These are phyloP conservation scores for Fragaria nilgerrensis DNA, from an alignment of 306 rosid species.

Conservation along the genomic window DNA sequence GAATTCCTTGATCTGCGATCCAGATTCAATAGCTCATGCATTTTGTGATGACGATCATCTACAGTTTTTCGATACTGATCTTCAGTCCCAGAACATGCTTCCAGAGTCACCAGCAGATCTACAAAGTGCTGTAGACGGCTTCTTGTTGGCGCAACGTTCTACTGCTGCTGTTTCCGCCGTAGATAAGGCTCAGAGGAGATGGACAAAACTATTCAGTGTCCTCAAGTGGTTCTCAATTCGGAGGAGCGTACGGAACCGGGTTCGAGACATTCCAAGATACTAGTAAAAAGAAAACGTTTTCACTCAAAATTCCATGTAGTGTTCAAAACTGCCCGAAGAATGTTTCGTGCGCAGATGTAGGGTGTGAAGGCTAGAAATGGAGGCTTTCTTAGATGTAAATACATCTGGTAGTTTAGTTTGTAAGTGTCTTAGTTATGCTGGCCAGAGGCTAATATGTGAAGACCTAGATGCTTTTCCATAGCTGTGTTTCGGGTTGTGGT, in stretches of 20 bases:
- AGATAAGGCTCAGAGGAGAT: slow-evolving; percentile 67
- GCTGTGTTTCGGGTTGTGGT: slow-evolving; percentile 35
- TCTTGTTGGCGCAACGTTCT: slow-evolving; percentile 37
- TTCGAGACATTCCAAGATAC: slow-evolving; percentile 34
- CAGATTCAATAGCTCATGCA: slow-evolving; percentile 56
- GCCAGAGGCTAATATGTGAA: slow-evolving; percentile 41
- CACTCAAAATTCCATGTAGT: slow-evolving; percentile 27
- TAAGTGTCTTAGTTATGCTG: slow-evolving; percentile 20
- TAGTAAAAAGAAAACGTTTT: background rate
- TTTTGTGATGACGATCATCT: slow-evolving; percentile 63
- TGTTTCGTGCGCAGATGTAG: slow-evolving; percentile 30
- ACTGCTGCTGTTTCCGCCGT: slow-evolving; percentile 27
- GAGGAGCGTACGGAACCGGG: slow-evolving; percentile 30
- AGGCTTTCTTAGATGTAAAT: slow-evolving; percentile 47
- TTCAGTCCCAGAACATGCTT: slow-evolving; percentile 46
- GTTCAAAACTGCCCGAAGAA: slow-evolving; percentile 30
- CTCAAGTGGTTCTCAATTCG: slow-evolving; percentile 72
- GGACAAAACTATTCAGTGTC: slow-evolving; percentile 78
- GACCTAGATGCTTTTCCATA: slow-evolving; percentile 19
- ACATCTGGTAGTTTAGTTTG: slow-evolving; percentile 30
- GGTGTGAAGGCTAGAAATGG: slow-evolving; percentile 14
- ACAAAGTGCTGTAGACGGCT: slow-evolving; percentile 55
- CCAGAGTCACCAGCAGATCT: slow-evolving; percentile 51
- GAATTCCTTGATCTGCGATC: slow-evolving; percentile 59
- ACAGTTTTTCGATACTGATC: slow-evolving; percentile 61